Evolutionary conservation across 768 basidiomycete genomes (phyloP), one percentile per base, ranked within the genome.

Genomic region (Sistotremastrum suecicum): DNA sequence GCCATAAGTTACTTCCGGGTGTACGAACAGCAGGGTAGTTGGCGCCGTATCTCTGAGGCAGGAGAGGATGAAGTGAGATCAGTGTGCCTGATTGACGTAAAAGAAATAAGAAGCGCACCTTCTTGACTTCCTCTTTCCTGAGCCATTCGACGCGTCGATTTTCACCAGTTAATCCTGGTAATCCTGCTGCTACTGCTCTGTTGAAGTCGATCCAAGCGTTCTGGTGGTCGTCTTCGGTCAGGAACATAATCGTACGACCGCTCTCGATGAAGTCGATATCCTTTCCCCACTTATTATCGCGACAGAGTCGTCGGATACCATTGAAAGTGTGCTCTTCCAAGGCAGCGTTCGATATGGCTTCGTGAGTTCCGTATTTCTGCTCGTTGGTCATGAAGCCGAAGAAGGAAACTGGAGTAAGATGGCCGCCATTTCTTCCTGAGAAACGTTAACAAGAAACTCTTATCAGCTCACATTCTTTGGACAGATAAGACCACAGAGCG

Each of bases 351-450:
- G 71, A 70, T 28, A 65, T 57, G 0, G 82, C 76, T 45, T 86
- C 76, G 3, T 72, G 67, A 0, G 60, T 55, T 0, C 78, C 79
- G 51, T 74, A 74, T 28, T 48, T 43, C 3, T 52, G 39, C 33
- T 61, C 51, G 11, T 66, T 64, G 1, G 53, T 49, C 1, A 52
- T 44, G 54, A 85, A 85, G 2, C 62, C 62, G 1, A 56, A 49
- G 54, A 76, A 77, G 3, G 63, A 54, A 36, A 57, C 56, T 0
- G 78, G 71, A 0, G 76, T 78, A 11, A 87, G 66, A 57, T 87
- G 84, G 0, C 86, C 83, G 1, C 84, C 86, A 52, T 88, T 89
- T 29, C 85, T 68, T 41, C 83, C 83, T 86, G 47, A 11, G n/a
- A 39, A 30, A 37, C 35, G 10, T 41, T 37, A n/a, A 48, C 20